Conservation (phyloP, 129 eudicot species). For the Glebionis coronaria region DNA sequence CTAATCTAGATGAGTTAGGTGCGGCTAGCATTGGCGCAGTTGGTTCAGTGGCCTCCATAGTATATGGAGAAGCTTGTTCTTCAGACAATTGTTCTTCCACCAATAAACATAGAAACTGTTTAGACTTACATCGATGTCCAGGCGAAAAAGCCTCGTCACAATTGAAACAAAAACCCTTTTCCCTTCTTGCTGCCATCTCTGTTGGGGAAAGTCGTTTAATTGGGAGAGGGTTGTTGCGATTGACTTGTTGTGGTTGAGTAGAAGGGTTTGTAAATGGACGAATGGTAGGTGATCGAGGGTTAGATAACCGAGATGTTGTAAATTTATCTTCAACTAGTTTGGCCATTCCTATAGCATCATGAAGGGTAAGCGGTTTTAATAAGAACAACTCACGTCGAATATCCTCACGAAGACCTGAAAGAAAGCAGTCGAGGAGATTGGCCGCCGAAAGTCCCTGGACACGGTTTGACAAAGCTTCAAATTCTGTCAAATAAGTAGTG, state of each 20-base stretch:
- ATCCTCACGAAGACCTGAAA: neutral
- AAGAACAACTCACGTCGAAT: too few species aligned
- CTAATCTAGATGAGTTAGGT: neutral
- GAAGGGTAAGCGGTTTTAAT: too few species aligned
- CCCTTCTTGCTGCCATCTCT: neutral
- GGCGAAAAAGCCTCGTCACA: neutral
- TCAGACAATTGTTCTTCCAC: neutral
- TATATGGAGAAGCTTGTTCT: too few species aligned
- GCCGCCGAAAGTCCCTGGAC: neutral
- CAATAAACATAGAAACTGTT: neutral
- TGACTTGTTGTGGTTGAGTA: neutral
- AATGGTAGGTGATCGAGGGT: too few species aligned
- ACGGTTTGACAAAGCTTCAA: neutral
- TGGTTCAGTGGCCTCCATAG: neutral
- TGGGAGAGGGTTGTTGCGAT: neutral
- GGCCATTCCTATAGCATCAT: too few species aligned
- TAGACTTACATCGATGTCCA: neutral
- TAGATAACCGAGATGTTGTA: neutral
- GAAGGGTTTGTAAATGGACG: too few species aligned
- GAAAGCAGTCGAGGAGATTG: neutral
- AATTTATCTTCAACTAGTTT: neutral
- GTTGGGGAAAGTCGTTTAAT: neutral
- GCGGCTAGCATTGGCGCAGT: neutral
- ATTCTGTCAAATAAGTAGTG: too few species aligned
- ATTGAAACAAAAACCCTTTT: neutral